Base-by-base conservation (phyloP, 164 flowering plant species). In the Brasenia schreberi region DNA sequence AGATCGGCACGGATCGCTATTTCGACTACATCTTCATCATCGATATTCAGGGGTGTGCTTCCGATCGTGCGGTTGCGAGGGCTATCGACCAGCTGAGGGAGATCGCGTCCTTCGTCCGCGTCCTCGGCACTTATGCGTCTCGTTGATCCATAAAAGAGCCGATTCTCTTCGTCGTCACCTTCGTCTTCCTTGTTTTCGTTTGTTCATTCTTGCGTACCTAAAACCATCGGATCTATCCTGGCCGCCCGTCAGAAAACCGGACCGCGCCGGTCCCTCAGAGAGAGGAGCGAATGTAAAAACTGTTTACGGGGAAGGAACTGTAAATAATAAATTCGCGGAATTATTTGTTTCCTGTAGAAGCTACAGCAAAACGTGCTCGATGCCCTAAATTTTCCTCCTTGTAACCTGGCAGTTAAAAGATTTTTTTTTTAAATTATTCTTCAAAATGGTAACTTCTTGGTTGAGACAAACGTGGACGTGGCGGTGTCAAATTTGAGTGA, bases 1-100 rank as follows among this genome's bases (percentile, higher is more conserved):
- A 61, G 2, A 61, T 18, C 7, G 63, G 52, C 0, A 59, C 53
- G 2, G 33, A 6, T 65, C 43, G 53, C 14, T 76, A 65, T 63
- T 67, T 76, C 11, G 73, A 76, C 42, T 76, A 76, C 52, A 61
- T 76, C 0, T 76, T 72, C 61, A 66, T 76, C 18, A 42, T 76
- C 64, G 78, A 72, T 59, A 39, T 75, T 64, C 68, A 68, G 42
- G 75, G 72, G 7, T 18, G 53, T 42, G 61, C 60, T 18, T 64
- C 69, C 19, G 68, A 75, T 27, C 6, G 67, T 18, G 39, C 18
- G 12, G 14, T 76, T 7, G 44, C 19, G 5, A 67, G 23, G 11
- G 67, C 67, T 12, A n/a, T 76, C 58, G 18, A 11, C 7, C n/a
- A 3, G 44, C 65, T 76, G 43, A 65, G 72, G 17, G 73, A 76